Conservation (phyloP, 2,329 filamentous ascomycete species). For the Didymellaceae sp. region DNA sequence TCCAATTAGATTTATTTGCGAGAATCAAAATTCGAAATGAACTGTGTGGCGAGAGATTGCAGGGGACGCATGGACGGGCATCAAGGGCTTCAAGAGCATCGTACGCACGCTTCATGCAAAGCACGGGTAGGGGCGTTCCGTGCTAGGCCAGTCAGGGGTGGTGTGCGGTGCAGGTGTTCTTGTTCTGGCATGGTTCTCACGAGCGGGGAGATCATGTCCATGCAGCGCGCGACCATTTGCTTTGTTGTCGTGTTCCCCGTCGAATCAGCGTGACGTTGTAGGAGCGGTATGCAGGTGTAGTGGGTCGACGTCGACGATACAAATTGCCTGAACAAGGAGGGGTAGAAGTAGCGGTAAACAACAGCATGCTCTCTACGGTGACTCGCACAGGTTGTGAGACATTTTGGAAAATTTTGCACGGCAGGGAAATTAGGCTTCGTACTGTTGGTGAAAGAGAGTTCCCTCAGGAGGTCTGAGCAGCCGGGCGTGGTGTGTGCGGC, state of each 20-base stretch:
- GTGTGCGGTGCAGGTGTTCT: constrained; percentile 34
- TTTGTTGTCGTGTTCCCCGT: constrained; percentile 41
- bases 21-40: constrained; percentile 43
- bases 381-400: constrained; percentile 41
- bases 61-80: constrained; percentile 39
- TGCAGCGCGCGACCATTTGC: constrained; percentile 34
- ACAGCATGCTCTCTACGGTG: constrained; percentile 33
- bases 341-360: constrained; percentile 47
- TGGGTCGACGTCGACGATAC: constrained; percentile 28
- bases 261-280: constrained; percentile 39
- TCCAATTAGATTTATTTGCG: constrained; percentile 38
- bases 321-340: constrained; percentile 8
- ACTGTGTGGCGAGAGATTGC: constrained; percentile 46
- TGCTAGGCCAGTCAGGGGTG: constrained; percentile 37
- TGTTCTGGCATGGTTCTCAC: constrained; percentile 32
- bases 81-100: constrained; percentile 31
- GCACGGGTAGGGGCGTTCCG: constrained; percentile 42
- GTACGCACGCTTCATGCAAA: constrained; percentile 41
- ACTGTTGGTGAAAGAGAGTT: constrained; percentile 31
- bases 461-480: constrained; percentile 39
- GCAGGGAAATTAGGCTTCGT: constrained; percentile 45
- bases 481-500: constrained; percentile 38
- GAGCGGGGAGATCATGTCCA: constrained; percentile 41
- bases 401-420: constrained; percentile 40
- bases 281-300: constrained; percentile 39